Evolutionary conservation across 2,329 filamentous ascomycete genomes (phyloP), one percentile per base, ranked within the genome.

Genomic region (Ascochyta lentis): DNA sequence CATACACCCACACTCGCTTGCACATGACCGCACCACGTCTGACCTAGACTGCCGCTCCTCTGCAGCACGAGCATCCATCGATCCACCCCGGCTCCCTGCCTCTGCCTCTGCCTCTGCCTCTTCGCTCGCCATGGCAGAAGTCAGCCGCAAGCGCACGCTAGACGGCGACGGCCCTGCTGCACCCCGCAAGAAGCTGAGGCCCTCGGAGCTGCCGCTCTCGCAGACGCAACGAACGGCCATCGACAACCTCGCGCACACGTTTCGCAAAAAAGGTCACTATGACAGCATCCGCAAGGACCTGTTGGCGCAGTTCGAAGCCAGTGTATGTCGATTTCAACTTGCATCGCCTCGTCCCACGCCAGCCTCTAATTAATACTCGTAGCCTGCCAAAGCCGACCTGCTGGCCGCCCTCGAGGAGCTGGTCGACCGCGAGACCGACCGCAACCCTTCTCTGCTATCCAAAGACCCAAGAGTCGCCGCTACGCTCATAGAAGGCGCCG

Each of bases 221-320:
- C 89, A 88, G 3, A 83, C 86, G n/a, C 90, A 91, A 48, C 83
- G 89, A 61, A 83, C 84, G 1, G 87, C 88, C 1, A 91, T 94
- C 53, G 90, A 93, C 65, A 84, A 83, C 15, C 83, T 94, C 22
- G 85, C 90, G n/a, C 88, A 91, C 70, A 88, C 84, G 10, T 94
- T 93, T 79, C 93, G 93, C 77, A 94, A 93, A 78, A 92, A 91
- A 75, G 91, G 91, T 58, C 89, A 89, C 54, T 95, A 93, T 70
- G 91, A 95, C 75, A 80, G 83, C 13, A 84, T 93, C 60, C 86
- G 90, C 58, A 93, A 92, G 71, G 84, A 90, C 66, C 83, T 91
- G 10, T 92, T 90, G 84, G 85, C 89, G 41, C 87, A 90, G 54
- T 91, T 91, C 64, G 86, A 88, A 68, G 83, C 84, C 27, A 88